phyloP scores from a whole-genome alignment of 768 basidiomycete species.

The Imleria badia region DNA sequence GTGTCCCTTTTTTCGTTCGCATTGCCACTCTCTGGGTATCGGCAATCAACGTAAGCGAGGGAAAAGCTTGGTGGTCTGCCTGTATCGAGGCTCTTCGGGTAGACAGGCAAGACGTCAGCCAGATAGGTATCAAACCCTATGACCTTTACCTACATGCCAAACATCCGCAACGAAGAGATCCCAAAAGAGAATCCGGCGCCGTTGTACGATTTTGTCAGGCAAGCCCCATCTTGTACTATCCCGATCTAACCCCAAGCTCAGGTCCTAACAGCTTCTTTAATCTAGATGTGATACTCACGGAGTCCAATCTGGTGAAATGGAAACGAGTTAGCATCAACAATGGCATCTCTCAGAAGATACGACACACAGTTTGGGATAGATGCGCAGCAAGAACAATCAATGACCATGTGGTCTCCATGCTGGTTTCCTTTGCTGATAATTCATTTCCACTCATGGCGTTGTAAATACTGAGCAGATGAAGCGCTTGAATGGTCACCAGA shows the following conservation, averaged over 20 bases:
- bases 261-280: constrained; percentile 5
- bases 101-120: constrained; percentile 9
- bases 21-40: constrained; percentile 44
- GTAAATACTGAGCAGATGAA: constrained; percentile 69
- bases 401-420: constrained; percentile 73
- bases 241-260: constrained; percentile 43
- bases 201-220: constrained; percentile 58
- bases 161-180: constrained; percentile 71
- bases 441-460: constrained; percentile 70
- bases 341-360: not conserved
- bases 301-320: constrained; percentile 55
- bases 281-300: constrained; percentile 45
- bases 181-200: constrained; percentile 74
- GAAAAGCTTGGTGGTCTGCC: constrained; percentile 72
- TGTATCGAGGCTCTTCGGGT: constrained; percentile 57
- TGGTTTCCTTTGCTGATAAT: constrained; percentile 53
- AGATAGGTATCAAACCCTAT: not conserved
- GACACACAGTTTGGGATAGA: constrained; percentile 61
- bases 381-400: constrained; percentile 64
- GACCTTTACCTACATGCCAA: constrained; percentile 53
- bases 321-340: constrained; percentile 13
- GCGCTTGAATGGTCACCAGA: constrained; percentile 64
- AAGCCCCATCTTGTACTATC: constrained; percentile 66
- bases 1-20: constrained; percentile 15
- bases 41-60: constrained; percentile 66